A percentile compares a stretch with the other conserved stretches of the same genome.
Conservation (phyloP, 768 basidiomycete genomes). For the Omphalotus guepiniiformis region DNA sequence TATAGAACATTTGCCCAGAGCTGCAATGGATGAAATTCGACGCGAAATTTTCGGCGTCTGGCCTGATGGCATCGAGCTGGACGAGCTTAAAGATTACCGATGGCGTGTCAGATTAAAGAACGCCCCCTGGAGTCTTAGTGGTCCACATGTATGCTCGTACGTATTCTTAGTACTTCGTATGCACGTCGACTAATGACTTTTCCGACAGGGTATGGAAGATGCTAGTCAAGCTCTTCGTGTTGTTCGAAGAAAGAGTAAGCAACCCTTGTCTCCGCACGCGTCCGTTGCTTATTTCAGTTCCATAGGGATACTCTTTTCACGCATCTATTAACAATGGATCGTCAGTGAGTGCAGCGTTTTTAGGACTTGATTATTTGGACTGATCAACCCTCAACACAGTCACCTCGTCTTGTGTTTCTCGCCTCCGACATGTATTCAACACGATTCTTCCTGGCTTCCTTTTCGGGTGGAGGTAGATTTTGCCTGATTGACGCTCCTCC, state of each 20-base stretch:
- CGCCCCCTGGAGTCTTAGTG: constrained; percentile 64
- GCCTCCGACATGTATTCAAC: constrained; percentile 43
- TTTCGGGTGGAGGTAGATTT: constrained; percentile 58
- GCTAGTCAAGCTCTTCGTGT: constrained; percentile 53
- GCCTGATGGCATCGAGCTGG: constrained; percentile 57
- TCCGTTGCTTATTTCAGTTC: constrained; percentile 10
- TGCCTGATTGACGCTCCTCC: constrained; percentile 38
- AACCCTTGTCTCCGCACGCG: constrained; percentile 4
- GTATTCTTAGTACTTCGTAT: constrained; percentile 12
- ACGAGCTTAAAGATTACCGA: constrained; percentile 36
- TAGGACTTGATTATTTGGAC: constrained; percentile 1
- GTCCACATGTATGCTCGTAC: constrained; percentile 51
- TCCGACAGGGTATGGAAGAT: constrained; percentile 51
- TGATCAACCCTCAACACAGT: constrained; percentile 28
- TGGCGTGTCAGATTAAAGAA: constrained; percentile 65
- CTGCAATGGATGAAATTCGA: constrained; percentile 56
- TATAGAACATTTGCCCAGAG: constrained; percentile 45
- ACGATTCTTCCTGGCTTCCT: constrained; percentile 61
- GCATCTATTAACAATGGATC: constrained; percentile 56
- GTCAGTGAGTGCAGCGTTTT: constrained; percentile 33
- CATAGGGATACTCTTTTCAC: constrained; percentile 67
- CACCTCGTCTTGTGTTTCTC: constrained; percentile 67
- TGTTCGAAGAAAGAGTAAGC: constrained; percentile 56
- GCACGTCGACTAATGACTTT: neutral
- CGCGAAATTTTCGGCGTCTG: constrained; percentile 57